phyloP scores from a whole-genome alignment of 2,329 filamentous ascomycete genomes.

The Dothiorella sarmentorum region DNA sequence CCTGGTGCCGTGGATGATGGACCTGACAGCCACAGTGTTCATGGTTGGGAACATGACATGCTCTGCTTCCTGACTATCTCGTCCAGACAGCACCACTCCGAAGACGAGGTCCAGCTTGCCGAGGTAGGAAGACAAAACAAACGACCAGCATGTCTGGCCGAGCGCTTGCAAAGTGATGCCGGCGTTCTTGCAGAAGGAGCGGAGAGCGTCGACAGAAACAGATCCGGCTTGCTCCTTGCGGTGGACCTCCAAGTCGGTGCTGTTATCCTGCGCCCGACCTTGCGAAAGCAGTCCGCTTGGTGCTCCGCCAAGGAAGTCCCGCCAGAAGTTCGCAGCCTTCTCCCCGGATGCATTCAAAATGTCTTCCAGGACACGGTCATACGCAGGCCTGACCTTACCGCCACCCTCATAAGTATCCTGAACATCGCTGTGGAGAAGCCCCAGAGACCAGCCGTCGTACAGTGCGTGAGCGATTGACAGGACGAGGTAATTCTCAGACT shows the following conservation, averaged over 20 bases:
- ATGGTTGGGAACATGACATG: slow-evolving; percentile 80
- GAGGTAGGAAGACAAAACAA: slow-evolving; percentile 62
- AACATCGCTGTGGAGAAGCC: slow-evolving; percentile 69
- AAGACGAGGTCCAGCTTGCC: slow-evolving; percentile 72
- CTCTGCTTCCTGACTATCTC: slow-evolving; percentile 69
- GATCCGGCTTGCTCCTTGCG: slow-evolving; percentile 48
- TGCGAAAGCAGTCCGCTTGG: not conserved
- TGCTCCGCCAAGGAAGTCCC: slow-evolving; percentile 58
- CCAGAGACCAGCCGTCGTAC: slow-evolving; percentile 85
- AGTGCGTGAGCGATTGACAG: slow-evolving; percentile 81
- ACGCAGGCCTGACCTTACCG: slow-evolving; percentile 44
- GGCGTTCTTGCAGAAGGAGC: slow-evolving; percentile 60
- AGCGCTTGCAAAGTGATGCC: slow-evolving; percentile 73
- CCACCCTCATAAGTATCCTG: slow-evolving; percentile 57
- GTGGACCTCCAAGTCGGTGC: slow-evolving; percentile 28
- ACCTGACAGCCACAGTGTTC: slow-evolving; percentile 79
- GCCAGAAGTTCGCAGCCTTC: slow-evolving; percentile 65
- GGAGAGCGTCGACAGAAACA: slow-evolving; percentile 43
- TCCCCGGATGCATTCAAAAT: slow-evolving; percentile 49
- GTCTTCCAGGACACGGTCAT: slow-evolving; percentile 54
- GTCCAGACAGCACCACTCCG: slow-evolving; percentile 77
- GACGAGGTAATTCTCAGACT: slow-evolving; percentile 43
- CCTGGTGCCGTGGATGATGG: slow-evolving; percentile 66
- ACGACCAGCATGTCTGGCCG: slow-evolving; percentile 72
- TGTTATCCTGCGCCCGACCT: slow-evolving; percentile 17